Base-by-base conservation (phyloP, 2,329 filamentous ascomycete species). In the Ramichloridium luteum region DNA sequence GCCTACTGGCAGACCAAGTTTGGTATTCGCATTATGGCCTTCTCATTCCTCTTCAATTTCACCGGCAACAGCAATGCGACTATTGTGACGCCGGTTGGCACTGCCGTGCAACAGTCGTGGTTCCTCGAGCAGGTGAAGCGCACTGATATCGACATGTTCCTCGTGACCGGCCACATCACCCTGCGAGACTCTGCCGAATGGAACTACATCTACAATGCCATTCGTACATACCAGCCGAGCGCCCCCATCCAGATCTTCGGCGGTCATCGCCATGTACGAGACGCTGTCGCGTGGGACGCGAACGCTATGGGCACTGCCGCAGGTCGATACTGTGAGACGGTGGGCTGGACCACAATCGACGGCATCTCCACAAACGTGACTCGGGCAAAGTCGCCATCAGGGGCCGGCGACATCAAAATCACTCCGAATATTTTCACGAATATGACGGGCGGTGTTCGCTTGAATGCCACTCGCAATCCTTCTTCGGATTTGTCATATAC, bases 241-340 rank as follows among this genome's bases (percentile, higher is more conserved):
- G 70, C 66, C 2, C 75, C 75, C 0, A 68, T 80, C 28, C 73
- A 78, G 49, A 65, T 72, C 32, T 74, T 80, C 41, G 75, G 74
- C 8, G 47, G 47, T 14, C 47, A 50, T 34, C 35, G 32, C 16
- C 46, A 48, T 22, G 67, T 76, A 37, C 69, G 76, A 11, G 74
- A 80, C 48, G 76, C 77, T 48, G 64, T 63, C 12, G 68, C 77
- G 2, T 76, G 72, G 39, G 75, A 80, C 46, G 63, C 70, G 34
- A 66, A 64, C 43, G 67, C 70, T 4, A 73, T 74, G 4, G 73
- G 65, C 0, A 58, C 79, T 6, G 74, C 77, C 43, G 71, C 73
- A 3, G 74, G 59, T 41, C 42, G 72, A 31, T 80, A 78, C 53
- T 79, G 74, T 48, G 75, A 80, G 55, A 79, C 74, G 2, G 59